phyloP scores from a whole-genome alignment of 2,329 filamentous ascomycete species.

The Arachnomyces sp. region DNA sequence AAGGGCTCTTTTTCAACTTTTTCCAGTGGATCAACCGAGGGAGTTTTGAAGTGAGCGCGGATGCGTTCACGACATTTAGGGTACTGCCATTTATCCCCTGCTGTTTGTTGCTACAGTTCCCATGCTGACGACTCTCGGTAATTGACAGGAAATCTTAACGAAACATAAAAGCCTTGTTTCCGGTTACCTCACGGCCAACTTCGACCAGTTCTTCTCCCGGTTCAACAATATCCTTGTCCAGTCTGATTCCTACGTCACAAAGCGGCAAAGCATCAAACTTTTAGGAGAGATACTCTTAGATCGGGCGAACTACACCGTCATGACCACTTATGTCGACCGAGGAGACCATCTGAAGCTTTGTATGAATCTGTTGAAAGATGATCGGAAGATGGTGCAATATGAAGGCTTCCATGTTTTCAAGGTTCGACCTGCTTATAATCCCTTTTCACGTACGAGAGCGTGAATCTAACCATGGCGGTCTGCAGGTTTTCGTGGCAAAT shows the following conservation, averaged over 20 bases:
- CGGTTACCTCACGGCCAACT: slow-evolving; percentile 80
- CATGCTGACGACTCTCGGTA: background rate
- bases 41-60: slow-evolving; percentile 91
- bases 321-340: slow-evolving; percentile 93
- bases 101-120: background rate
- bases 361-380: slow-evolving; percentile 94
- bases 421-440: slow-evolving; percentile 31
- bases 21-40: slow-evolving; percentile 97
- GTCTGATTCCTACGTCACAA: slow-evolving; percentile 94
- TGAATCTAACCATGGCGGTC: slow-evolving; percentile 15
- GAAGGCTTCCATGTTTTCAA: slow-evolving; percentile 99
- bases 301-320: slow-evolving; percentile 92
- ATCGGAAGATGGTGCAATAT: slow-evolving; percentile 98
- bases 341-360: slow-evolving; percentile 95
- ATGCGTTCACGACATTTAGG: slow-evolving; percentile 95
- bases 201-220: slow-evolving; percentile 82
- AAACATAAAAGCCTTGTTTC: slow-evolving; percentile 89
- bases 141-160: slow-evolving; percentile 75
- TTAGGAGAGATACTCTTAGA: slow-evolving; percentile 91
- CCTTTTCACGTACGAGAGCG: background rate
- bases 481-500: slow-evolving; percentile 87
- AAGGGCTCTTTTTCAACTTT: slow-evolving; percentile 91
- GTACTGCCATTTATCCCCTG: slow-evolving; percentile 48
- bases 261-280: slow-evolving; percentile 94
- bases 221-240: slow-evolving; percentile 86